Percentiles rank a stretch among this genome's conserved stretches.
phyloP scores from a whole-genome alignment of 257 asterid genomes.

The Solanum lycopersicoides region DNA sequence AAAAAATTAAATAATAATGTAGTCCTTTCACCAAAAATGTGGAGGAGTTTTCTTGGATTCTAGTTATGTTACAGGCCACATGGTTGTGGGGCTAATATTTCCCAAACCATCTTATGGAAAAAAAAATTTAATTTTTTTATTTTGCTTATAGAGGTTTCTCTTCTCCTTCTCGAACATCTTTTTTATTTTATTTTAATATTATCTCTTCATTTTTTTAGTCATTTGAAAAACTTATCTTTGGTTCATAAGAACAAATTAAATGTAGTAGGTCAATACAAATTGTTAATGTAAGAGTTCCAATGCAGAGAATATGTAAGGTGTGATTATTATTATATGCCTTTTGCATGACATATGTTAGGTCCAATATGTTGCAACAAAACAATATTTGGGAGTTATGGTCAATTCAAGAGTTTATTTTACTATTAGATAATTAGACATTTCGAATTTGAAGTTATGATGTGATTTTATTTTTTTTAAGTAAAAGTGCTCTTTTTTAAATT shows the following conservation, averaged over 20 bases:
- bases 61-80: not conserved
- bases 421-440: too few relatives aligned
- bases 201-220: not conserved
- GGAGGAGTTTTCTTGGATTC: not conserved
- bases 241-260: not conserved
- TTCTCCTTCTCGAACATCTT: not conserved
- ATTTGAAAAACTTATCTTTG: not conserved
- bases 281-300: not conserved
- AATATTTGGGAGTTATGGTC: not conserved
- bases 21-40: not conserved
- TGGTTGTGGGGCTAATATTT: slow-evolving; percentile 4
- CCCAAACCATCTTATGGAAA: not conserved
- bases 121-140: not conserved
- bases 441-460: not conserved
- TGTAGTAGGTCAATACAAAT: not conserved
- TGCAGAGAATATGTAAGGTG: not conserved
- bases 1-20: not conserved
- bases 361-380: not conserved
- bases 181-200: not conserved
- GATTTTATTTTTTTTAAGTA: too few relatives aligned
- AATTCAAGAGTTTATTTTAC: not conserved
- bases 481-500: too few relatives aligned
- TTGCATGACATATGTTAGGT: not conserved
- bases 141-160: not conserved
- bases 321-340: not conserved